A percentile compares a stretch with the other conserved stretches of the same genome.
Evolutionary conservation across 179 eudicot genomes (phyloP).

Genomic region (Spinacia oleracea): DNA sequence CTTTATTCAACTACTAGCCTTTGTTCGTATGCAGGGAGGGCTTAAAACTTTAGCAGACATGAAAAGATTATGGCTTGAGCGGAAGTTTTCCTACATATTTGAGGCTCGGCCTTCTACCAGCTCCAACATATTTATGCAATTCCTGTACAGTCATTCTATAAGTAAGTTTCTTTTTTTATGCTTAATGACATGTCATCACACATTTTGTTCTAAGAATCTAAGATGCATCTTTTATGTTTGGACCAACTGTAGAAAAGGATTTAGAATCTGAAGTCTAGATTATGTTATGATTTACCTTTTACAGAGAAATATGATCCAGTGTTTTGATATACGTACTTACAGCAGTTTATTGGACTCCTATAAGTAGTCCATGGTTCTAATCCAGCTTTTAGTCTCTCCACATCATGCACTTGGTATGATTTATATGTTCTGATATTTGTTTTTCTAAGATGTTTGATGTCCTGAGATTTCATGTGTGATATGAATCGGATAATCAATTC

Average conservation of each 20-base stretch:
- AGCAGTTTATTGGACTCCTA: neutral
- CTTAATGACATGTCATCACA: neutral
- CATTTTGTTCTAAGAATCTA: neutral
- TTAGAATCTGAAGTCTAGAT: neutral
- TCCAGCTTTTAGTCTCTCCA: too few species aligned
- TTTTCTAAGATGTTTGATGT: neutral
- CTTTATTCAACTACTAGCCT: neutral
- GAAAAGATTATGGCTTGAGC: conserved; percentile 76
- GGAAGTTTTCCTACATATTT: conserved; percentile 78
- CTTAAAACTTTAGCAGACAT: conserved; percentile 52
- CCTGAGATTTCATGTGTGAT: neutral
- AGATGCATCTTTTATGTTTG: neutral
- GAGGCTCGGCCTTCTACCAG: conserved; percentile 69
- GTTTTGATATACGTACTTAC: neutral
- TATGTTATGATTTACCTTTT: neutral
- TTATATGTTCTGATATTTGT: too few species aligned
- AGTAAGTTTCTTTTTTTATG: conserved; percentile 43
- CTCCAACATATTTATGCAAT: conserved; percentile 72
- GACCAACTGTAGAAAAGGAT: neutral
- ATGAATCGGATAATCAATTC: neutral
- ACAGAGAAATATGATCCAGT: neutral
- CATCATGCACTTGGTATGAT: too few species aligned
- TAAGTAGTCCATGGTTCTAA: too few species aligned
- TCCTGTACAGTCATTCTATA: conserved; percentile 68
- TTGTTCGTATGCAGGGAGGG: conserved; percentile 40